phyloP scores from a whole-genome alignment of 2,329 filamentous ascomycete species.

The Tolypocladium endophyticum region DNA sequence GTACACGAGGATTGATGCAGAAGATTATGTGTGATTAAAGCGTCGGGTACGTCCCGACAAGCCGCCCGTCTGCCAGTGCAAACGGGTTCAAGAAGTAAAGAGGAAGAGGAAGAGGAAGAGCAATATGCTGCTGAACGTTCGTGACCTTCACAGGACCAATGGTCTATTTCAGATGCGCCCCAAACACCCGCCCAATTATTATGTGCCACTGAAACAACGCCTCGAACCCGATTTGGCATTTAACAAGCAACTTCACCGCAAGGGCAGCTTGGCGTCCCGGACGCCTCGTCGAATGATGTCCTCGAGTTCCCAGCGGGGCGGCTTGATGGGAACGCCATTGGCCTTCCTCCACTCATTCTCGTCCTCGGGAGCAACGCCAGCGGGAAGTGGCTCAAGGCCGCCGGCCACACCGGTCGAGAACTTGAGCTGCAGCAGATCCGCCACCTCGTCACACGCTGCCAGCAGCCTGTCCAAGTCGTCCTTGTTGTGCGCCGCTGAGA shows the following conservation, averaged over 20 bases:
- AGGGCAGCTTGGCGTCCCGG: slow-evolving; percentile 61
- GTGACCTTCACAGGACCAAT: slow-evolving; percentile 1
- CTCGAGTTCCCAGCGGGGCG: slow-evolving; percentile 76
- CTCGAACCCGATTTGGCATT: slow-evolving; percentile 2
- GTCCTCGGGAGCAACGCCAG: slow-evolving; percentile 59
- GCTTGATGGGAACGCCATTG: slow-evolving; percentile 56
- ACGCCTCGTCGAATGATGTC: slow-evolving; percentile 69
- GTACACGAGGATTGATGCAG: background rate
- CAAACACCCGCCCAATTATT: slow-evolving; percentile 8
- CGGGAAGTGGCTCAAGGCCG: slow-evolving; percentile 66
- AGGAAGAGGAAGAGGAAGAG: background rate
- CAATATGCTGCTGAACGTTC: background rate
- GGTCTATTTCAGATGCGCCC: slow-evolving; percentile 9
- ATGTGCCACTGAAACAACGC: slow-evolving; percentile 10
- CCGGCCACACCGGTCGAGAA: slow-evolving; percentile 95
- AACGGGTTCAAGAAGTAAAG: background rate
- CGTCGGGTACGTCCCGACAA: background rate
- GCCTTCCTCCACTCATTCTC: slow-evolving; percentile 57
- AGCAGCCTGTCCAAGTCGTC: slow-evolving; percentile 90
- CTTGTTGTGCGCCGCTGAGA: slow-evolving; percentile 94
- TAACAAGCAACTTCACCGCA: slow-evolving; percentile 41
- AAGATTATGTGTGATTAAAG: background rate
- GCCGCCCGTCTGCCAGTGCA: background rate
- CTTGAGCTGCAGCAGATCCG: slow-evolving; percentile 86
- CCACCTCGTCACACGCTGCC: slow-evolving; percentile 82